Percentiles rank a stretch among this genome's conserved stretches.
Conservation (phyloP, 2,329 filamentous ascomycete species). For the Diaporthe sp. region DNA sequence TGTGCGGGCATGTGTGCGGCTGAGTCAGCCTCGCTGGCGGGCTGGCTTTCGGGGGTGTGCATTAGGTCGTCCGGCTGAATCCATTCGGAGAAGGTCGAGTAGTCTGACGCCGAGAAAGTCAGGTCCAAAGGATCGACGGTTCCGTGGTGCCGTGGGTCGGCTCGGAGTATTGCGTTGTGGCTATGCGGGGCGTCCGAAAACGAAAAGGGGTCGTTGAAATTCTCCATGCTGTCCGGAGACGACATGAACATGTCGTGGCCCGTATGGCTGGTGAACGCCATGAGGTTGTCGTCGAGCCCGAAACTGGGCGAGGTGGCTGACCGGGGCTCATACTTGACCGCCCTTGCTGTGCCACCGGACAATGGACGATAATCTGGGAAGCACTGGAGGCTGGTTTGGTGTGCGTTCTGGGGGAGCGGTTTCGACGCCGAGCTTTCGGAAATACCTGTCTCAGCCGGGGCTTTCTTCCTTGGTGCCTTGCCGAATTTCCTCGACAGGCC, state of each 20-base stretch:
- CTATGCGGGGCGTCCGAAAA: slow-evolving; percentile 30
- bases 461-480: slow-evolving; percentile 34
- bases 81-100: slow-evolving; percentile 34
- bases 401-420: slow-evolving; percentile 27
- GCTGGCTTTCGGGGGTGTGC: slow-evolving; percentile 30
- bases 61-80: slow-evolving; percentile 33
- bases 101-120: slow-evolving; percentile 32
- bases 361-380: slow-evolving; percentile 32
- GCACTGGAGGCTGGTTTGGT: slow-evolving; percentile 28
- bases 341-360: slow-evolving; percentile 27
- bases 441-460: slow-evolving; percentile 26
- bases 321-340: slow-evolving; percentile 31
- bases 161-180: slow-evolving; percentile 18
- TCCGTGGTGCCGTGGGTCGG: slow-evolving; percentile 21
- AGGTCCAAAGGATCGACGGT: slow-evolving; percentile 33
- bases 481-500: slow-evolving; percentile 35
- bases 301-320: slow-evolving; percentile 24
- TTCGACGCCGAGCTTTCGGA: slow-evolving; percentile 20
- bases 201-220: slow-evolving; percentile 31
- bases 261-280: slow-evolving; percentile 31
- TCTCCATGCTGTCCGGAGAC: slow-evolving; percentile 30
- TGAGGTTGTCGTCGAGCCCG: slow-evolving; percentile 32
- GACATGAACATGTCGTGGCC: slow-evolving; percentile 31
- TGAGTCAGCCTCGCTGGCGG: slow-evolving; percentile 25
- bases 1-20: background rate